A percentile compares a stretch with the other conserved stretches of the same genome.
Evolutionary conservation across 139 green algal genomes (phyloP).

Genomic region (Picochlorum sp.): DNA sequence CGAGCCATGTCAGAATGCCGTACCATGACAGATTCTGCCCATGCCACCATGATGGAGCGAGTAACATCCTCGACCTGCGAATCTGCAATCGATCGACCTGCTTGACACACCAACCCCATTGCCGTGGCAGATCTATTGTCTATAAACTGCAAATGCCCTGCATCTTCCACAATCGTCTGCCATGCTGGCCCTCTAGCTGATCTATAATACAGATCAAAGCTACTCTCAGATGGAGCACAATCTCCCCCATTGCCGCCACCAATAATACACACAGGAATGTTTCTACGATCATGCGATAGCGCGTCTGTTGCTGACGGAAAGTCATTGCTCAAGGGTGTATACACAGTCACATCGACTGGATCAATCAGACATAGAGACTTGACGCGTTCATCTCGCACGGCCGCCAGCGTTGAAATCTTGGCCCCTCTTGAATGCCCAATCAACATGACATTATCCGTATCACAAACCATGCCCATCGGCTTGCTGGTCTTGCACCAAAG

Average conservation of each 20-base stretch:
- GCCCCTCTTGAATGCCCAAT: conserved; percentile 56
- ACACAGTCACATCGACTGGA: conserved; percentile 84
- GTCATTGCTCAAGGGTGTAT: conserved; percentile 14
- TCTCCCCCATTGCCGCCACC: conserved; percentile 48
- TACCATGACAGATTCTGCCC: conserved; percentile 47
- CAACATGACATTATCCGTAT: conserved; percentile 40
- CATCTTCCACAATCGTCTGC: conserved; percentile 40
- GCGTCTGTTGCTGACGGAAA: conserved; percentile 56
- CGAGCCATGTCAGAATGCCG: background rate
- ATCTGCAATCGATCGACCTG: conserved; percentile 23
- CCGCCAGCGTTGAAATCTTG: conserved; percentile 74
- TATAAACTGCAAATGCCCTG: conserved; percentile 74
- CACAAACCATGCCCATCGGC: conserved; percentile 43
- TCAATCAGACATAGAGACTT: conserved; percentile 71
- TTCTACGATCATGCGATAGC: conserved; percentile 10
- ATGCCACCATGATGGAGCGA: conserved; percentile 65
- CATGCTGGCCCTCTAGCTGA: conserved; percentile 36
- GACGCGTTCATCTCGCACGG: conserved; percentile 49
- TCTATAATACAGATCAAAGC: conserved; percentile 57
- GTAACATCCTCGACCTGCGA: conserved; percentile 28
- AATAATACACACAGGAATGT: conserved; percentile 49
- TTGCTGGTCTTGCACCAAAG: conserved; percentile 55
- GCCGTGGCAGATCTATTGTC: conserved; percentile 41
- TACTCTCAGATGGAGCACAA: conserved; percentile 58
- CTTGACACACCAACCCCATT: conserved; percentile 47